Percentiles rank a stretch among this genome's conserved stretches.
Conservation (phyloP, 202 grass and related monocot species). For the Brachypodium distachyon region DNA sequence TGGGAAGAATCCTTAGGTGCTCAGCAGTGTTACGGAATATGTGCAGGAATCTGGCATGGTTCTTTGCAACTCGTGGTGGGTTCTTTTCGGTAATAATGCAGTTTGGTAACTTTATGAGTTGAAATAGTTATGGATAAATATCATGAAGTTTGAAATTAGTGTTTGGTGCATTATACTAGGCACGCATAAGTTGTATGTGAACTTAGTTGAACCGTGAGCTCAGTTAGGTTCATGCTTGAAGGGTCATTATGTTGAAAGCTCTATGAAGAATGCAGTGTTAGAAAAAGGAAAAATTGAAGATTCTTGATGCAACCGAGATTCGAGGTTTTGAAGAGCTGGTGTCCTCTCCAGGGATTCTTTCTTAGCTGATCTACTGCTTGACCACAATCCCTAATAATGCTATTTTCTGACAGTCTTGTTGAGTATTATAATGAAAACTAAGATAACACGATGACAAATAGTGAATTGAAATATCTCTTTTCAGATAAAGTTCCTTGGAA, state of each 20-base stretch:
- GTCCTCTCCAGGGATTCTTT: background rate
- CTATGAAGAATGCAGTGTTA: background rate
- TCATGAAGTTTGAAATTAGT: background rate
- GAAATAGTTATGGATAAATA: background rate
- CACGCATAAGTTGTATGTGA: background rate
- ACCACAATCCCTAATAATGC: background rate
- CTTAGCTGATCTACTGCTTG: background rate
- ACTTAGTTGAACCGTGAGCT: background rate
- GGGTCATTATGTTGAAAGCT: background rate
- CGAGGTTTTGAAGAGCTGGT: background rate
- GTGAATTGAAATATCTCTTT: background rate
- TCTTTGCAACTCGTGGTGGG: background rate
- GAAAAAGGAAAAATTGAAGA: background rate
- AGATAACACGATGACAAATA: background rate
- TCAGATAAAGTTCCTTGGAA: background rate
- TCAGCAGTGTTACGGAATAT: background rate
- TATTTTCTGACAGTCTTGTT: background rate
- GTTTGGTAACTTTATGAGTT: background rate
- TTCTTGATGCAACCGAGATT: background rate
- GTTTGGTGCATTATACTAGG: background rate
- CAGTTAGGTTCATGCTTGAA: background rate
- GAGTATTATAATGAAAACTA: background rate
- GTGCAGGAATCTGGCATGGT: background rate
- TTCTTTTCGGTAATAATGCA: background rate
- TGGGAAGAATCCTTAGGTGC: background rate